Percentiles rank a stretch among this genome's conserved stretches.
Conservation (phyloP, 73 alveolate genomes). For the Breviolum minutum region DNA sequence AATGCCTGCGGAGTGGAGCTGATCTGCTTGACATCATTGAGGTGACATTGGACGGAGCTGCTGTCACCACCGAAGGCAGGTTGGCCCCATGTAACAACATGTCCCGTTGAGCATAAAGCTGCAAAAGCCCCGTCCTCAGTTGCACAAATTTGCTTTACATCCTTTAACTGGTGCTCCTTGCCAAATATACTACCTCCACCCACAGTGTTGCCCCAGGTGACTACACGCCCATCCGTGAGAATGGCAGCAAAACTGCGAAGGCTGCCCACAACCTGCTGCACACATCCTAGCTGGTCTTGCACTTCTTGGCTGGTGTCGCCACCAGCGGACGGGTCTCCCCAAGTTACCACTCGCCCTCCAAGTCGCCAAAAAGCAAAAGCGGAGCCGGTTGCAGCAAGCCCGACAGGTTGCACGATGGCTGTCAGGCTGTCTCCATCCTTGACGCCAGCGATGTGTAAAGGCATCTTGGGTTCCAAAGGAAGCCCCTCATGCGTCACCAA, state of each 20-base stretch:
- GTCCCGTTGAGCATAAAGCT: neutral
- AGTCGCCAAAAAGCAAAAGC: neutral
- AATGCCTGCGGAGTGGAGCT: slow-evolving; percentile 3
- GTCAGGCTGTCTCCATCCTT: slow-evolving; percentile 6
- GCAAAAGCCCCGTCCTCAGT: slow-evolving; percentile 9
- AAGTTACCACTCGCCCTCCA: neutral
- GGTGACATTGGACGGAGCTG: neutral
- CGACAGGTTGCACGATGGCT: slow-evolving; percentile 1
- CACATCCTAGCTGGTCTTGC: neutral
- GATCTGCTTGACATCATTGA: neutral
- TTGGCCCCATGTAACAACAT: slow-evolving; percentile 12
- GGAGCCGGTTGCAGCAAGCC: neutral
- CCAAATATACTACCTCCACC: neutral
- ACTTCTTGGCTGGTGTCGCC: neutral
- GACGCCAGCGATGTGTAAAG: neutral
- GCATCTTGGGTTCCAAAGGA: slow-evolving; percentile 7
- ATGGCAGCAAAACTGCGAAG: slow-evolving; percentile 3
- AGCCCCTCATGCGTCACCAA: neutral
- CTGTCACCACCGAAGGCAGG: slow-evolving; percentile 35
- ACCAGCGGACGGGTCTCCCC: neutral
- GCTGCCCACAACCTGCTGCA: slow-evolving; percentile 19
- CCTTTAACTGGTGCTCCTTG: neutral
- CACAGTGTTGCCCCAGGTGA: neutral
- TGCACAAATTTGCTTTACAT: neutral
- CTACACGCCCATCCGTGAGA: neutral